These are phyloP conservation scores for Aspergillus arachidicola DNA, from an alignment of 2,329 filamentous ascomycete genomes.

Conservation along the genomic window DNA sequence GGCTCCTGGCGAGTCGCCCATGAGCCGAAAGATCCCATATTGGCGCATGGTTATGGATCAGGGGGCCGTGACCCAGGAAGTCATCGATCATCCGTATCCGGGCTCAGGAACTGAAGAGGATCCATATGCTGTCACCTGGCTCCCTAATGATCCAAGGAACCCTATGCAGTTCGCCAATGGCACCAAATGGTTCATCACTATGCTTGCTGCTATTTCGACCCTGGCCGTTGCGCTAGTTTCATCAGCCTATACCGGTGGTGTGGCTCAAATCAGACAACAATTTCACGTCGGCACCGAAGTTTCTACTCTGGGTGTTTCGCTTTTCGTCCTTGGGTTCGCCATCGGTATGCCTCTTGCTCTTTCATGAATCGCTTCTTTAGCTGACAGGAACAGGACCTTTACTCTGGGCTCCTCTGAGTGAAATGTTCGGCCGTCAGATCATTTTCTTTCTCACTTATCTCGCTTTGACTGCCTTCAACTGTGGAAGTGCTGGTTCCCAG, in stretches of 20 bases:
- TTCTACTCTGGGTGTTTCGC: constrained; percentile 46
- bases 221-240: constrained; percentile 48
- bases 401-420: constrained; percentile 47
- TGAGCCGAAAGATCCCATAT: constrained; percentile 35
- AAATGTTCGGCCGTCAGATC: constrained; percentile 41
- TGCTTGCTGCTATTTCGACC: constrained; percentile 42
- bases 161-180: constrained; percentile 38
- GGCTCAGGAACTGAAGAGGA: constrained; percentile 47
- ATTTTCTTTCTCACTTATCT: constrained; percentile 38
- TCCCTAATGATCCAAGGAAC: constrained; percentile 47
- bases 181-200: constrained; percentile 46
- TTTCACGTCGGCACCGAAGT: constrained; percentile 42
- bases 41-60: constrained; percentile 37
- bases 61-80: constrained; percentile 38
- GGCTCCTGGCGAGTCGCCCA: constrained; percentile 24
- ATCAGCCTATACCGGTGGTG: constrained; percentile 46
- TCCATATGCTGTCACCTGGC: constrained; percentile 47
- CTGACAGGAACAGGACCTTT: constrained; percentile 36
- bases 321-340: constrained; percentile 51
- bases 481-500: constrained; percentile 58
- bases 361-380: not conserved
- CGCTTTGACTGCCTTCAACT: constrained; percentile 62
- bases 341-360: constrained; percentile 29
- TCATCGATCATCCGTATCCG: constrained; percentile 34
- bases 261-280: constrained; percentile 35